A percentile compares a stretch with the other conserved stretches of the same genome.
Evolutionary conservation across 768 basidiomycete genomes (phyloP).

Genomic region (Pleurotus tuber-regium): DNA sequence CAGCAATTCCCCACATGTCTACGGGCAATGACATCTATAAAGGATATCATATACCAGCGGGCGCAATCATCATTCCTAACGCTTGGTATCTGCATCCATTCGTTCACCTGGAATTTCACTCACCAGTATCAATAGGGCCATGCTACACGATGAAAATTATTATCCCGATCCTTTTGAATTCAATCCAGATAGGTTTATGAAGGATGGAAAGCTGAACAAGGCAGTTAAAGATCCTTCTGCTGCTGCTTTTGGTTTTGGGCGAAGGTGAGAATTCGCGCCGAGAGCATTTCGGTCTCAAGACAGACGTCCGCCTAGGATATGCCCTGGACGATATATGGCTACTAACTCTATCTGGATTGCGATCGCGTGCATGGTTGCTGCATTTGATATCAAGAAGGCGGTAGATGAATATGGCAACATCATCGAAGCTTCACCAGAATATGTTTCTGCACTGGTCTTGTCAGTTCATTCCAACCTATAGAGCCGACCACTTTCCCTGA

Average conservation of each 20-base stretch:
- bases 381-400: slow-evolving; percentile 4
- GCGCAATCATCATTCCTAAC: slow-evolving; percentile 1
- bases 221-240: slow-evolving; percentile 17
- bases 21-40: slow-evolving; percentile 31
- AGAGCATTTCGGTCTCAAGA: too few species aligned
- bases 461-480: too few species aligned
- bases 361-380: neutral
- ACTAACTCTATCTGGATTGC: neutral
- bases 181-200: slow-evolving; percentile 36
- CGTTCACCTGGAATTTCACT: neutral
- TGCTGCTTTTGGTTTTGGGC: slow-evolving; percentile 22
- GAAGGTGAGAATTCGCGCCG: too few species aligned
- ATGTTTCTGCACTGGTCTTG: neutral
- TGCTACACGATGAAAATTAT: slow-evolving; percentile 27
- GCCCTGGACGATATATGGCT: slow-evolving; percentile 5
- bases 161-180: slow-evolving; percentile 32
- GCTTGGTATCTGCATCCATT: slow-evolving; percentile 23
- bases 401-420: slow-evolving; percentile 1
- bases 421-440: neutral
- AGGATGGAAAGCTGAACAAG: slow-evolving; percentile 20
- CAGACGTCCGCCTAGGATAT: too few species aligned
- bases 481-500: too few species aligned
- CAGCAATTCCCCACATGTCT: slow-evolving; percentile 33
- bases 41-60: slow-evolving; percentile 27
- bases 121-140: slow-evolving; percentile 24